Conservation (phyloP, 306 rosid genomes). For the Psophocarpus tetragonolobus region DNA sequence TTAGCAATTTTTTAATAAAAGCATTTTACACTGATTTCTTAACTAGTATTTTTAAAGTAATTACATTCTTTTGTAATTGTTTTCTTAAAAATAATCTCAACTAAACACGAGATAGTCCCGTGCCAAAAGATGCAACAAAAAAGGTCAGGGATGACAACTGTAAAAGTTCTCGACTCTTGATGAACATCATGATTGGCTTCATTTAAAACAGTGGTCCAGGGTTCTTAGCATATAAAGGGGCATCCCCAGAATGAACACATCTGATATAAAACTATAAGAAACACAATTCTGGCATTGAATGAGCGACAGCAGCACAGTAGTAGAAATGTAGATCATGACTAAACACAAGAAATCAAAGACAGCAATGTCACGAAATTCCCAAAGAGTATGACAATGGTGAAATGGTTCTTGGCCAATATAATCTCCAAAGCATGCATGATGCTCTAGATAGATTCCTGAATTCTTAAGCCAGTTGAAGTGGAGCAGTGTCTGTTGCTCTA, state of each 20-base stretch:
- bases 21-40: background rate
- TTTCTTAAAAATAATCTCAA: background rate
- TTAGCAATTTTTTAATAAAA: background rate
- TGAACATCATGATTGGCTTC: slow-evolving; percentile 1
- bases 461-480: background rate
- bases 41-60: background rate
- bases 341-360: slow-evolving; percentile 12
- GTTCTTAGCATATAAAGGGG: slow-evolving; percentile 14
- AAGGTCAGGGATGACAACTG: slow-evolving; percentile 17
- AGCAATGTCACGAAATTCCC: slow-evolving; percentile 2
- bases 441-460: background rate
- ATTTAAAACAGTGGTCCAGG: slow-evolving; percentile 38
- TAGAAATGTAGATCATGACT: slow-evolving; percentile 22
- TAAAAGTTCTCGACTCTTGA: slow-evolving; percentile 14
- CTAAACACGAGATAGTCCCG: background rate
- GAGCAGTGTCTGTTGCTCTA: background rate
- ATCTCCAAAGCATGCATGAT: slow-evolving; percentile 7
- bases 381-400: background rate
- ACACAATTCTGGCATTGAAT: slow-evolving; percentile 20
- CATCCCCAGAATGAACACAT: slow-evolving; percentile 16
- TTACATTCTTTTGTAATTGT: background rate
- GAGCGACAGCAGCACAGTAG: background rate
- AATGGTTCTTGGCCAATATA: background rate
- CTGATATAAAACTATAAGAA: background rate
- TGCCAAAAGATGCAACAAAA: slow-evolving; percentile 3